Conservation (phyloP, 352 stramenopile species). For the Phytophthora foliorum region DNA sequence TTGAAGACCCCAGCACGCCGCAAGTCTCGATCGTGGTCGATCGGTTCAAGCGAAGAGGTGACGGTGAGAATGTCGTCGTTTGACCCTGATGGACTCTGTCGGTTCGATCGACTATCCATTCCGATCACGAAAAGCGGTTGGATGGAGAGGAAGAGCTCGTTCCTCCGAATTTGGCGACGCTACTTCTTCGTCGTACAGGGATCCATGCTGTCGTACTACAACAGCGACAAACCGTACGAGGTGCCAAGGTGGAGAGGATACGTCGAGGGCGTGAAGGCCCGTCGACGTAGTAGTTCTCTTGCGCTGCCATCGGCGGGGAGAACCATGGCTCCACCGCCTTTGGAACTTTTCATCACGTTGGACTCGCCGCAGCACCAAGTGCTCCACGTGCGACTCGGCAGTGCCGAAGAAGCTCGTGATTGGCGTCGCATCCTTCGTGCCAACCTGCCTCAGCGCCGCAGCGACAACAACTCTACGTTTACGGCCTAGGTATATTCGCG, state of each 20-base stretch:
- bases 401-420: constrained; percentile 42
- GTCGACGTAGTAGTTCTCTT: constrained; percentile 29
- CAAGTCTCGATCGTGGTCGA: constrained; percentile 75
- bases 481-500: constrained; percentile 24
- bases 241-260: constrained; percentile 73
- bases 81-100: constrained; percentile 59
- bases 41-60: constrained; percentile 56
- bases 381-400: constrained; percentile 35
- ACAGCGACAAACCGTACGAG: constrained; percentile 79
- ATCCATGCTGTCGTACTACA: constrained; percentile 80
- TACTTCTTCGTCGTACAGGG: constrained; percentile 85
- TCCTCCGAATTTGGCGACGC: constrained; percentile 66
- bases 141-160: constrained; percentile 72
- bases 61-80: constrained; percentile 68
- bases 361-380: constrained; percentile 40
- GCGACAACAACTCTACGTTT: constrained; percentile 20
- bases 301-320: constrained; percentile 14
- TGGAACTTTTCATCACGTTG: constrained; percentile 48
- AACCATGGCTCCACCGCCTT: constrained; percentile 26
- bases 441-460: constrained; percentile 21
- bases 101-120: constrained; percentile 71
- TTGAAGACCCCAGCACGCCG: constrained; percentile 69
- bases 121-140: constrained; percentile 68
- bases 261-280: constrained; percentile 53
- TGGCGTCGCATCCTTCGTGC: constrained; percentile 45